Evolutionary conservation across 2,329 filamentous ascomycete genomes (phyloP).

Genomic region (Xylariaceae sp.): DNA sequence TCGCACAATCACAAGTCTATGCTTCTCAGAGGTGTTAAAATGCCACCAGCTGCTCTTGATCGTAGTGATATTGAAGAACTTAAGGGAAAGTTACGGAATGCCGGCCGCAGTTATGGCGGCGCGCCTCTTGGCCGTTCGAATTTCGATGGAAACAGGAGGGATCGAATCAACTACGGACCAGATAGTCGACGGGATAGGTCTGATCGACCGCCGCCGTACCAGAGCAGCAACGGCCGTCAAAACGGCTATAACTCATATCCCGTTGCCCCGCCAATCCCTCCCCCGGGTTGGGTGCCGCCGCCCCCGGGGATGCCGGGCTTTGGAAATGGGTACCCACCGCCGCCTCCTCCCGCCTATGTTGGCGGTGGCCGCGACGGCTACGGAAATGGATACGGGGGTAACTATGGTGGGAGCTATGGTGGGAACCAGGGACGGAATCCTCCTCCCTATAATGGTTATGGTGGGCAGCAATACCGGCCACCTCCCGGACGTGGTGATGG

Average conservation of each 20-base stretch:
- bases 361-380: constrained; percentile 28
- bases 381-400: constrained; percentile 27
- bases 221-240: constrained; percentile 51
- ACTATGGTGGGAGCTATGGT: constrained; percentile 25
- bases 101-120: constrained; percentile 72
- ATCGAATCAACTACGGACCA: constrained; percentile 38
- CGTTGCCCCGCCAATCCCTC: constrained; percentile 31
- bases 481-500: constrained; percentile 27
- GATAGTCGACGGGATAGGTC: constrained; percentile 34
- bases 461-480: constrained; percentile 31
- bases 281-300: constrained; percentile 43
- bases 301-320: constrained; percentile 44
- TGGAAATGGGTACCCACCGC: constrained; percentile 42
- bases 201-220: constrained; percentile 34
- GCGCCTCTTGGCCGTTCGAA: constrained; percentile 54
- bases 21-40: constrained; percentile 81
- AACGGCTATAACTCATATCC: constrained; percentile 33
- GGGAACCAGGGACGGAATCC: constrained; percentile 30
- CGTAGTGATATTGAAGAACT: constrained; percentile 75
- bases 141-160: constrained; percentile 33
- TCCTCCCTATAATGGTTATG: constrained; percentile 27
- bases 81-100: constrained; percentile 64
- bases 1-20: constrained; percentile 86
- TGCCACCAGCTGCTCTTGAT: constrained; percentile 72
- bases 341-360: constrained; percentile 39